These are phyloP conservation scores for Pelomyxa schiedti DNA, from an alignment of 78 protist genomes.

Conservation along the genomic window DNA sequence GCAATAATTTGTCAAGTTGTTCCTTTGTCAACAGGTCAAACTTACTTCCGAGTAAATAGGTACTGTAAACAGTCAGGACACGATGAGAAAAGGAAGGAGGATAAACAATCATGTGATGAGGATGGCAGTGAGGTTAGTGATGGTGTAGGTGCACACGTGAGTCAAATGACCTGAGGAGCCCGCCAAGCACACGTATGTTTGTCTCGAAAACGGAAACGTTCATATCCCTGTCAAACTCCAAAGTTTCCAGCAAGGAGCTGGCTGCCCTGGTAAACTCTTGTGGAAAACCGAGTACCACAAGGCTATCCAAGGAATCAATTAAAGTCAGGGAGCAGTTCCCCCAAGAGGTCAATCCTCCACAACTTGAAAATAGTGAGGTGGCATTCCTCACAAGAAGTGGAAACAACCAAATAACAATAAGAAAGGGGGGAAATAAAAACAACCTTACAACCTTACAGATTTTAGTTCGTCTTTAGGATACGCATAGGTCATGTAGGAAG, in stretches of 20 bases:
- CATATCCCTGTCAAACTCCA: conserved; percentile 47
- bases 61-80: no score
- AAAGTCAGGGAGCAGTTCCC: no score
- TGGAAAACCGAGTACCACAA: conserved; percentile 37
- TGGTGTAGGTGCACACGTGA: conserved; percentile 15
- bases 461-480: conserved; percentile 70
- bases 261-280: conserved; percentile 29
- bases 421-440: no score
- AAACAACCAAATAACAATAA: no score
- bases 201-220: conserved; percentile 88
- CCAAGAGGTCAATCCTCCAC: no score
- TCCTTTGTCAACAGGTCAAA: neutral
- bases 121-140: neutral
- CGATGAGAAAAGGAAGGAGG: no score
- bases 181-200: conserved; percentile 86
- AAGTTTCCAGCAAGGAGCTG: conserved; percentile 22
- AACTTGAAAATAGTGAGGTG: no score
- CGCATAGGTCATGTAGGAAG: conserved; percentile 43
- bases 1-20: conserved; percentile 50
- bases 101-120: neutral
- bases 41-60: neutral
- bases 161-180: conserved; percentile 40
- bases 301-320: conserved; percentile 15
- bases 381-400: no score
- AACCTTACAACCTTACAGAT: no score